These are phyloP conservation scores for Simplicillium sp. DNA, from an alignment of 2,329 filamentous ascomycete species.

Conservation along the genomic window DNA sequence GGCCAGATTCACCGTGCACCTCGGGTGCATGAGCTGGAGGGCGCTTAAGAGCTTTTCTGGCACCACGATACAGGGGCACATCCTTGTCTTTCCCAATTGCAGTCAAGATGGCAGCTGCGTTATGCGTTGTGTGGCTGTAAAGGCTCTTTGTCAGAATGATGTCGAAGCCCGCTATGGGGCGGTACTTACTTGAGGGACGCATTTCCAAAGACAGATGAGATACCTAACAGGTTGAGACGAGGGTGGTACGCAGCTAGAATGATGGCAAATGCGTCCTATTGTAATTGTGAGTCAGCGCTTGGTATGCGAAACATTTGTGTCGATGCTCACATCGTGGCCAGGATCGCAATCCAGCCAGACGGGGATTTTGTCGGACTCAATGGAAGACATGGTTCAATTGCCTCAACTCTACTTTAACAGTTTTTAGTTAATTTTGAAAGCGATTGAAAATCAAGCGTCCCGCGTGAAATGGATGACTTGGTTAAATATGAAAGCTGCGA, in stretches of 20 bases:
- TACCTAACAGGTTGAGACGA: constrained; percentile 65
- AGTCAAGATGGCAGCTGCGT: constrained; percentile 75
- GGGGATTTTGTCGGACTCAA: constrained; percentile 27
- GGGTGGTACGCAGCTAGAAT: constrained; percentile 79
- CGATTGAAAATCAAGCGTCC: too few relatives aligned
- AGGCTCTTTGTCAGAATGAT: constrained; percentile 4
- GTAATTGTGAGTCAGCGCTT: neutral
- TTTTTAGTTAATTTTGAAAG: too few relatives aligned
- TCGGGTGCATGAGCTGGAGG: constrained; percentile 66
- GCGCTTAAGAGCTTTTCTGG: constrained; percentile 62
- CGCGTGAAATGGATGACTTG: too few relatives aligned
- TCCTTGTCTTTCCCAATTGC: constrained; percentile 63
- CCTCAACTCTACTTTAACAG: too few relatives aligned
- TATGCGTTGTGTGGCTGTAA: constrained; percentile 66
- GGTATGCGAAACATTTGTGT: neutral
- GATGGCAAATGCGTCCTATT: constrained; percentile 88
- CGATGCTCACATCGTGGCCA: constrained; percentile 53
- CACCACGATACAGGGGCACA: constrained; percentile 69
- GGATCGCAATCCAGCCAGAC: constrained; percentile 55
- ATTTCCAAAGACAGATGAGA: constrained; percentile 92
- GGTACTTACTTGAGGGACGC: constrained; percentile 57
- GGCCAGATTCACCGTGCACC: constrained; percentile 81
- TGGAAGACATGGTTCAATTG: too few relatives aligned
- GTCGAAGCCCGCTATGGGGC: too few relatives aligned
- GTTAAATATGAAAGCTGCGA: too few relatives aligned